Evolutionary conservation across 148 eudicot species (phyloP).

Genomic region (Rhododendron ferrugineum): DNA sequence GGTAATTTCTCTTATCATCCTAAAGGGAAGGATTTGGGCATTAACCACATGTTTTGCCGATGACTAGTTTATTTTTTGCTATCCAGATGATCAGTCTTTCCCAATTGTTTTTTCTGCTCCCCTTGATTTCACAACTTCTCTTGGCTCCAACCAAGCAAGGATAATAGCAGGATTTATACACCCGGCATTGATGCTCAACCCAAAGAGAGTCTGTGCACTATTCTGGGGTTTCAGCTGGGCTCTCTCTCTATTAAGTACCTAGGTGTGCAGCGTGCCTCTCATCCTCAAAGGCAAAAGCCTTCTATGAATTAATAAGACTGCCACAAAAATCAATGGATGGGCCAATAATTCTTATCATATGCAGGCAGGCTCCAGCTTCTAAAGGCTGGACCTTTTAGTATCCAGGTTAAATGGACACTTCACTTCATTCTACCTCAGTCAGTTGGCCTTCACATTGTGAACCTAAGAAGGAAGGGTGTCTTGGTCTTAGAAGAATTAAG

Average conservation of each 20-base stretch:
- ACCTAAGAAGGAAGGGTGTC: not conserved
- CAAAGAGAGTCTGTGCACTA: not conserved
- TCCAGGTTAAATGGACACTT: not conserved
- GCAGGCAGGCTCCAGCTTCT: not conserved
- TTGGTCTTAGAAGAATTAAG: not conserved
- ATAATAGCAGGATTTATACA: not conserved
- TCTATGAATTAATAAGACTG: not conserved
- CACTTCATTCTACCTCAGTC: not conserved
- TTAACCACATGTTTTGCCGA: not conserved
- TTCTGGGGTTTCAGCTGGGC: not conserved
- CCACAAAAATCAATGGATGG: not conserved
- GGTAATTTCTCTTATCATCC: not conserved
- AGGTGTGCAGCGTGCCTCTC: not conserved
- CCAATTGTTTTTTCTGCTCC: not conserved
- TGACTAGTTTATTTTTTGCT: not conserved
- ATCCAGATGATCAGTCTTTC: not conserved
- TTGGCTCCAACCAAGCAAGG: not conserved
- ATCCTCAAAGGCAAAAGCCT: not conserved
- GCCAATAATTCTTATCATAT: not conserved
- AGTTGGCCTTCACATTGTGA: not conserved
- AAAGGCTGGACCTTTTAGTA: not conserved
- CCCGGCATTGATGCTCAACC: not conserved
- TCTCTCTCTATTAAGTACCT: not conserved
- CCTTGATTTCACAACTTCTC: not conserved
- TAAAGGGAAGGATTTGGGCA: not conserved